These are phyloP conservation scores for Patellifolia procumbens DNA, from an alignment of 179 eudicot species.

Conservation along the genomic window DNA sequence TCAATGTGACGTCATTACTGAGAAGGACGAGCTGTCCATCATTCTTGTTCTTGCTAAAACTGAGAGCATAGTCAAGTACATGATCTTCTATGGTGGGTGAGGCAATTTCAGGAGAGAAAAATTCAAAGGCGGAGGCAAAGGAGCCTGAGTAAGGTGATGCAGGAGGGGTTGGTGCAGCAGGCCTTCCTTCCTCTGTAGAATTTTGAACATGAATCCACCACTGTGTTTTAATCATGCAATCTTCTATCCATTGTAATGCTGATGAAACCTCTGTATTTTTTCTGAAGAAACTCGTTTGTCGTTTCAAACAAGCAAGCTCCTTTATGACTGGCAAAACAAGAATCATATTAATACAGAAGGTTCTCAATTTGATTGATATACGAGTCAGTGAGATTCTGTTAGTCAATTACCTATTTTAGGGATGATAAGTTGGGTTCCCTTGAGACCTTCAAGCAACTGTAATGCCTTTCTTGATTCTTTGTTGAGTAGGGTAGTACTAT, in stretches of 20 bases:
- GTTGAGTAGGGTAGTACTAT: constrained; percentile 54
- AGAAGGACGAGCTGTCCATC: constrained; percentile 80
- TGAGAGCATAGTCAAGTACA: constrained; percentile 69
- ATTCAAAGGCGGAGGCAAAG: constrained; percentile 36
- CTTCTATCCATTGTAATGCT: constrained; percentile 64
- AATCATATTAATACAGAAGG: no score
- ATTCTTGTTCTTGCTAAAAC: constrained; percentile 36
- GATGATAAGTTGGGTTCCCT: constrained; percentile 68
- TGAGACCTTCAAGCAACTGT: constrained; percentile 73
- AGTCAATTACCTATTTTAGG: constrained; percentile 59
- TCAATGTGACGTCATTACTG: constrained; percentile 52
- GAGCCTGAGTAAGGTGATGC: constrained; percentile 24
- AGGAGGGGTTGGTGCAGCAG: constrained; percentile 62
- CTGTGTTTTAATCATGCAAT: constrained; percentile 42
- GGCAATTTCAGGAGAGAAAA: constrained; percentile 33
- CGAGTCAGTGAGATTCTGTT: no score
- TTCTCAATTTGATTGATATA: no score
- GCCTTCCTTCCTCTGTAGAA: background rate
- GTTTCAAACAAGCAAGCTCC: no score
- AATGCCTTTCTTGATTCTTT: constrained; percentile 63
- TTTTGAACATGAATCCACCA: constrained; percentile 65
- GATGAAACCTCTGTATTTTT: constrained; percentile 45
- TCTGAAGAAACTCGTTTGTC: constrained; percentile 30
- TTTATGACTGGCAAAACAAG: no score
- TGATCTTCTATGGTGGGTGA: constrained; percentile 63